Evolutionary conservation across 768 basidiomycete species (phyloP), one percentile per base, ranked within the genome.

Genomic region (Mycena rebaudengoi): DNA sequence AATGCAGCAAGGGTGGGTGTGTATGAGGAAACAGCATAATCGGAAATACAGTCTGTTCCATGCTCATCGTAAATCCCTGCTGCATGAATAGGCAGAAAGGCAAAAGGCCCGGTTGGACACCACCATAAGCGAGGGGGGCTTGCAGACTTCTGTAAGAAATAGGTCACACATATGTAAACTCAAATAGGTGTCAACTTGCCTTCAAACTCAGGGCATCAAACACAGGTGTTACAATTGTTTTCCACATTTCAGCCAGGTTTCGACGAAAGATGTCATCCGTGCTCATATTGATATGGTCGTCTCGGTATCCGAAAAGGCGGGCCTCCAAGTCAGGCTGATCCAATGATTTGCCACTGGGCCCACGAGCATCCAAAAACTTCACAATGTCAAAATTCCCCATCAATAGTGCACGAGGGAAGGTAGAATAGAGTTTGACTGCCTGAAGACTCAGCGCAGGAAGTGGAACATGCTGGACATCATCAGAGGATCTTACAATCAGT

Each of bases 11-110:
- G 49, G 12, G 60, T 66, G n/a, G 67, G 65, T 23, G 61, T 62
- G 32, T 69, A 69, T 13, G 67, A 69, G 8, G 67, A 66, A 26
- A 69, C 53, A 37, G 43, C 62, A 51, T 49, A 68, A 28, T 65
- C 64, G 14, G 65, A 18, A 26, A 66, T 37, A 21, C 33, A 23
- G 18, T 33, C 33, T 40, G 29, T 29, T 45, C 25, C 44, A 20
- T 61, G 41, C 39, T 37, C 20, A 51, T 32, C 28, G 29, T 62
- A 53, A n/a, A n/a, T n/a, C n/a, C n/a, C n/a, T n/a, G n/a, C n/a
- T n/a, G n/a, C n/a, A n/a, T n/a, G n/a, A n/a, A n/a, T n/a, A n/a
- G n/a, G n/a, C n/a, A n/a, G n/a, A n/a, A n/a, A n/a, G n/a, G n/a
- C n/a, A n/a, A n/a, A 53, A 10, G 28, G 29, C 28, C 51, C 51